Evolutionary conservation across 345 rosid genomes (phyloP).

Genomic region (Hibiscus syriacus): DNA sequence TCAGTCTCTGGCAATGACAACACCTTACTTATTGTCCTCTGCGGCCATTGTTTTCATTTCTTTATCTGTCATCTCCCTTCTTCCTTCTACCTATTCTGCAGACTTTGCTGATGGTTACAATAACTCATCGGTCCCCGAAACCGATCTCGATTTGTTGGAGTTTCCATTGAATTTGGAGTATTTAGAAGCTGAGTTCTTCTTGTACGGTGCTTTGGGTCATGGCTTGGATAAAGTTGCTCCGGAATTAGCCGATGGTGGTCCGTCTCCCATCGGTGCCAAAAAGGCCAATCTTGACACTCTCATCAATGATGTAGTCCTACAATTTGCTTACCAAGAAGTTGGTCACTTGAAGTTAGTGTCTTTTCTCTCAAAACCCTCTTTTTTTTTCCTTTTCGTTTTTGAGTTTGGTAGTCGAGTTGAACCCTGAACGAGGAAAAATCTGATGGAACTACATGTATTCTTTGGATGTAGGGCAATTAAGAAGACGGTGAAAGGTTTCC

Average conservation of each 20-base stretch:
- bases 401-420: too few relatives aligned
- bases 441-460: too few relatives aligned
- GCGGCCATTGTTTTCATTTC: neutral
- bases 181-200: conserved; percentile 88
- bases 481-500: too few relatives aligned
- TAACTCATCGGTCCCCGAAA: conserved; percentile 13
- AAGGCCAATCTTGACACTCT: conserved; percentile 52
- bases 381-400: too few relatives aligned
- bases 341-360: conserved; percentile 66
- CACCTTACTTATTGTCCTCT: neutral
- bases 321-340: conserved; percentile 86
- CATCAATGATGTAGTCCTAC: conserved; percentile 51
- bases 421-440: neutral
- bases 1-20: neutral
- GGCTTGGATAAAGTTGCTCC: conserved; percentile 76
- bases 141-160: conserved; percentile 52
- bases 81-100: neutral
- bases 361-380: too few relatives aligned
- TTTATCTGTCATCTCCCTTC: too few relatives aligned
- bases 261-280: conserved; percentile 57
- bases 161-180: conserved; percentile 83
- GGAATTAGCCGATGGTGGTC: conserved; percentile 56
- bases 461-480: too few relatives aligned
- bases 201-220: conserved; percentile 58
- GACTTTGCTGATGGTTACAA: neutral